Evolutionary conservation across 2,329 filamentous ascomycete species (phyloP).

Genomic region (Nemania abortiva): DNA sequence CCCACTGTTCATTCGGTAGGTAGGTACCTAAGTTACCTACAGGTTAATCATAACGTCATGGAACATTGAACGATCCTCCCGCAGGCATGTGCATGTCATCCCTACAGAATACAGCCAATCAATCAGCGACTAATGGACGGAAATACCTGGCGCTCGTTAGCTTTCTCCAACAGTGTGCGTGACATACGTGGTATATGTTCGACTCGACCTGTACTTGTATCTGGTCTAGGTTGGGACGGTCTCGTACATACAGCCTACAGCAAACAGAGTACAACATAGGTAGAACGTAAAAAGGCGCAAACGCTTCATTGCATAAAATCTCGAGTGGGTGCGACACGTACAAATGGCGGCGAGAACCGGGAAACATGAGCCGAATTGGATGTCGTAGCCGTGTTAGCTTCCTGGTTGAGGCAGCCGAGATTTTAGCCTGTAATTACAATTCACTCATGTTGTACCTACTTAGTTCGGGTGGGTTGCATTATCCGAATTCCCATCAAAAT

Average conservation of each 20-base stretch:
- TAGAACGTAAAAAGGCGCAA: constrained; percentile 20
- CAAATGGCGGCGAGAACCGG: constrained; percentile 42
- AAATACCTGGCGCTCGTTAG: background rate
- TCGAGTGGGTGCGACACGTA: constrained; percentile 13
- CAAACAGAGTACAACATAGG: background rate
- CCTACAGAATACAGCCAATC: background rate
- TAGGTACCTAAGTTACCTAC: background rate
- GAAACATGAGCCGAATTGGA: constrained; percentile 43
- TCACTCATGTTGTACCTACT: background rate
- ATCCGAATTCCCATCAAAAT: background rate
- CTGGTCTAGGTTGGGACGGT: no score
- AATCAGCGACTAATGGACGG: background rate
- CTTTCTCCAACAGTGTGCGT: background rate
- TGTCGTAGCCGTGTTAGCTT: constrained; percentile 31
- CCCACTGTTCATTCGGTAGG: background rate
- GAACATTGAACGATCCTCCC: background rate
- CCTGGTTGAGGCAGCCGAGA: constrained; percentile 40
- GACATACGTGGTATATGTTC: no score
- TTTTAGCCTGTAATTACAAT: constrained; percentile 48
- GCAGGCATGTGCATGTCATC: background rate
- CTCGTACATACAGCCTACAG: no score
- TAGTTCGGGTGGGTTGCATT: constrained; percentile 30
- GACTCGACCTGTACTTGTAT: no score
- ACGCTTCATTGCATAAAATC: constrained; percentile 20
- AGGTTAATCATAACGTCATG: constrained; percentile 14